Evolutionary conservation across 805 yeast species (phyloP).

Genomic region (Wickerhamomyces silvicola): DNA sequence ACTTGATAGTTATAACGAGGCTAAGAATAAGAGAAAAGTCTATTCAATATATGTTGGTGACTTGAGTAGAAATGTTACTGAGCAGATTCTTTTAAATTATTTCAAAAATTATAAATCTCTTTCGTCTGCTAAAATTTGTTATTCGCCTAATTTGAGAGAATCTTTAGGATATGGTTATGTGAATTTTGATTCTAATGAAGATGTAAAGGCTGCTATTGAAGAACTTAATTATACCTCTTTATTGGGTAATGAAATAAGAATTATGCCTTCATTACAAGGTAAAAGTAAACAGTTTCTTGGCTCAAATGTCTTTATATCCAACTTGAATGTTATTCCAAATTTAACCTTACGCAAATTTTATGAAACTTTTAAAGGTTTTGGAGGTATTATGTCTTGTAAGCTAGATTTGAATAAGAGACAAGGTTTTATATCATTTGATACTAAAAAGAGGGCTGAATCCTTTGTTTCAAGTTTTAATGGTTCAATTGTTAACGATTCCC

Average conservation of each 20-base stretch:
- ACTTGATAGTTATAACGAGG: constrained; percentile 3
- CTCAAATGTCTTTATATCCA: constrained; percentile 44
- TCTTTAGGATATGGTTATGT: constrained; percentile 73
- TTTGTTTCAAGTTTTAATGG: constrained; percentile 29
- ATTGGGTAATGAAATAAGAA: constrained; percentile 39
- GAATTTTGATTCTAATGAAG: constrained; percentile 43
- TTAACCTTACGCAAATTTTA: constrained; percentile 40
- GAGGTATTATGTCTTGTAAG: constrained; percentile 39
- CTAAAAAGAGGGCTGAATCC: constrained; percentile 25
- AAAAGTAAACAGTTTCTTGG: constrained; percentile 34
- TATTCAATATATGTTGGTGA: constrained; percentile 53
- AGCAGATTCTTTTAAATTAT: constrained; percentile 36
- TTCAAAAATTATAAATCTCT: constrained; percentile 42
- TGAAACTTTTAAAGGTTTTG: constrained; percentile 42
- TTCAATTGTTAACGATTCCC: constrained; percentile 23
- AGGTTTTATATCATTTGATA: constrained; percentile 35
- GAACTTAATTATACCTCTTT: constrained; percentile 45
- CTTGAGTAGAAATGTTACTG: constrained; percentile 43
- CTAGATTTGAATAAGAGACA: constrained; percentile 30
- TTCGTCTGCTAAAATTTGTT: constrained; percentile 54
- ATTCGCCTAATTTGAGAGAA: constrained; percentile 42
- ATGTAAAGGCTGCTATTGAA: constrained; percentile 51
- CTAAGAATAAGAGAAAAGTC: constrained; percentile 4
- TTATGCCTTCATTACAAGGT: constrained; percentile 50
- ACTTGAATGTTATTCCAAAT: constrained; percentile 24